Base-by-base conservation (phyloP, 78 protist genomes). In the Trichosphaerium sp. region DNA sequence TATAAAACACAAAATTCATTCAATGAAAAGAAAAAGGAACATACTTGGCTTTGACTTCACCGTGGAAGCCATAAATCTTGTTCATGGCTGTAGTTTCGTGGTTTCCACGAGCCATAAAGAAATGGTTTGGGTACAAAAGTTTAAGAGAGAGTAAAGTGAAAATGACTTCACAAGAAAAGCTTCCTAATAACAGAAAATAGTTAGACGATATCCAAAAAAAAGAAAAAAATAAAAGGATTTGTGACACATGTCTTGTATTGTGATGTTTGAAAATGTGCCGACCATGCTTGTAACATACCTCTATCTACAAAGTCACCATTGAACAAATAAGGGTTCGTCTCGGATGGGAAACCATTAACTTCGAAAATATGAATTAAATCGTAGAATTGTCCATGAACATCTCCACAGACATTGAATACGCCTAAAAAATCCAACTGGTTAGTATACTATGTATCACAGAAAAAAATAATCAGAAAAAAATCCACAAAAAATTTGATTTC, bases 301-400 rank as follows among this genome's bases (percentile, higher is more conserved):
- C n/a, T n/a, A n/a, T n/a, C n/a, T n/a, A n/a, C n/a, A 63, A 87
- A 87, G 66, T 91, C 96, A 44, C 97, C 98, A 73, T 94, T 94
- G 75, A 94, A 93, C 39, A 93, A 47, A 37, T 90, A 88, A 61
- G 85, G 86, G 59, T 41, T 85, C 23, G 61, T 72, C 43, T 72
- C 26, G 0, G 75, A 51, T 32, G 94, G 94, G 15, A 26, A 62
- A 8, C 97, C 97, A 80, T 92, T 90, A 25, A 87, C 25, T 29
- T 84, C 64, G 49, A 92, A 92, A 39, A 92, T 83, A 59, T 92
- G 70, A 23, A 89, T 31, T n/a, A 92, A 59, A n/a, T 47, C 21
- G 51, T 47, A n/a, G 51, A 21, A 47, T n/a, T 47, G 42, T 75
- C 61, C 18, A 12, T 15, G 39, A n/a, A 15, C 60, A 56, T 12